Evolutionary conservation across 768 basidiomycete genomes (phyloP).

Genomic region (Chalciporus piperatus): DNA sequence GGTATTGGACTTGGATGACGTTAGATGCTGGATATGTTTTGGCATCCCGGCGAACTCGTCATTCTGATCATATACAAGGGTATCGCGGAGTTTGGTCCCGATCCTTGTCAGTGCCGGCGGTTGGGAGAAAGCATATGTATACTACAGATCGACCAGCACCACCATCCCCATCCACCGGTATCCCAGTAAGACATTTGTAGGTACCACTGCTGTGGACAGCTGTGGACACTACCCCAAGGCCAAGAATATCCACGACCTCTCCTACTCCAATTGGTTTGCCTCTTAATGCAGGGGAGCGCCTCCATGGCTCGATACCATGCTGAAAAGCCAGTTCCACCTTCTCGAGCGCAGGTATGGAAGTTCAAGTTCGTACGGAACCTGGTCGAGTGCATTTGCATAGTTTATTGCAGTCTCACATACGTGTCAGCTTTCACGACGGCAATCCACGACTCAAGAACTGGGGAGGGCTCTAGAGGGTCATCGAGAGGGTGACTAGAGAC

Average conservation of each 20-base stretch:
- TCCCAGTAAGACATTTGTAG: too few species aligned
- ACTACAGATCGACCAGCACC: too few species aligned
- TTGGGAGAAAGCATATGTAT: too few species aligned
- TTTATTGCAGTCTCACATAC: slow-evolving; percentile 34
- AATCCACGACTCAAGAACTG: slow-evolving; percentile 30
- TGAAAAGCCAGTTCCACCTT: slow-evolving; percentile 28
- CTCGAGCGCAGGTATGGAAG: slow-evolving; percentile 9
- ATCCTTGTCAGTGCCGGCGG: too few species aligned
- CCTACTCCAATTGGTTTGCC: slow-evolving; percentile 4
- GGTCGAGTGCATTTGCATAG: slow-evolving; percentile 30
- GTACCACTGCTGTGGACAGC: too few species aligned
- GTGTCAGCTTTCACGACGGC: slow-evolving; percentile 36
- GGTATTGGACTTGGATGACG: too few species aligned
- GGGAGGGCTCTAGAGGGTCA: neutral
- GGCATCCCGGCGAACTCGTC: too few species aligned
- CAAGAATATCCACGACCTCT: slow-evolving; percentile 6
- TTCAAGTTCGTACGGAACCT: slow-evolving; percentile 15
- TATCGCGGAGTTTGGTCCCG: too few species aligned
- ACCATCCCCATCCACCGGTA: too few species aligned
- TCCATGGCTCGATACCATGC: slow-evolving; percentile 33
- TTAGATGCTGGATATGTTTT: too few species aligned
- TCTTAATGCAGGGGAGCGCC: slow-evolving; percentile 24
- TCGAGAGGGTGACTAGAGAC: neutral
- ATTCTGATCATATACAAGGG: too few species aligned
- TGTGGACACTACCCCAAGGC: slow-evolving; percentile 2